phyloP scores from a whole-genome alignment of 148 eudicot species.

The Camellia japonica region DNA sequence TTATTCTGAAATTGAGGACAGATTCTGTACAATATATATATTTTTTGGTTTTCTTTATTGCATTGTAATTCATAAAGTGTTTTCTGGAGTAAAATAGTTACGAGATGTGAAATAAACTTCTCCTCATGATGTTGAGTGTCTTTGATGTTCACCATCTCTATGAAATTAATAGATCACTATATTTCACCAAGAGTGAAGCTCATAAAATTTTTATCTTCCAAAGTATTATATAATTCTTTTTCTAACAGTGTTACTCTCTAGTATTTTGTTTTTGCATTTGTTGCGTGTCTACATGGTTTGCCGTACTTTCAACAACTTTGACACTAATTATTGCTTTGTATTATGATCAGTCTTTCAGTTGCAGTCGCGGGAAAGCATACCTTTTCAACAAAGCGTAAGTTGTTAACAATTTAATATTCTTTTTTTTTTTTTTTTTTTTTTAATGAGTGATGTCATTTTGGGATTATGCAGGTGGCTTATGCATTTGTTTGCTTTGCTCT shows the following conservation, averaged over 20 bases:
- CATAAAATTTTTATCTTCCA: neutral
- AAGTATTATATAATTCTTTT: neutral
- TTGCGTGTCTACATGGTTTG: neutral
- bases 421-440: too few species aligned
- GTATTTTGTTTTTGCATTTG: neutral
- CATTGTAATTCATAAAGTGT: too few species aligned
- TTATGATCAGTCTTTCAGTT: conserved; percentile 53
- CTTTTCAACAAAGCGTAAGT: conserved; percentile 66
- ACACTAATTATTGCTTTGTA: conserved; percentile 21
- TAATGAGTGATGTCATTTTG: neutral
- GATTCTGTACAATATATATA: too few species aligned
- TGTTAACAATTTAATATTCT: neutral
- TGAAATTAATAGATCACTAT: neutral
- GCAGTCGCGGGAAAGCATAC: conserved; percentile 56
- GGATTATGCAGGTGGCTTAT: neutral
- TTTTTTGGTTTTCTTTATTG: too few species aligned
- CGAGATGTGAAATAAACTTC: too few species aligned
- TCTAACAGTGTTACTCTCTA: neutral
- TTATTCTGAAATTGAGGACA: too few species aligned
- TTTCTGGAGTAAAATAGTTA: too few species aligned
- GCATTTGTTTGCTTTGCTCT: neutral
- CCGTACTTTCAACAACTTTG: neutral
- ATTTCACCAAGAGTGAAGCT: neutral
- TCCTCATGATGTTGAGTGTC: too few species aligned
- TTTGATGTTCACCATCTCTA: neutral